Conservation (phyloP, 495 filamentous ascomycete genomes). For the Aspergillus homomorphus region DNA sequence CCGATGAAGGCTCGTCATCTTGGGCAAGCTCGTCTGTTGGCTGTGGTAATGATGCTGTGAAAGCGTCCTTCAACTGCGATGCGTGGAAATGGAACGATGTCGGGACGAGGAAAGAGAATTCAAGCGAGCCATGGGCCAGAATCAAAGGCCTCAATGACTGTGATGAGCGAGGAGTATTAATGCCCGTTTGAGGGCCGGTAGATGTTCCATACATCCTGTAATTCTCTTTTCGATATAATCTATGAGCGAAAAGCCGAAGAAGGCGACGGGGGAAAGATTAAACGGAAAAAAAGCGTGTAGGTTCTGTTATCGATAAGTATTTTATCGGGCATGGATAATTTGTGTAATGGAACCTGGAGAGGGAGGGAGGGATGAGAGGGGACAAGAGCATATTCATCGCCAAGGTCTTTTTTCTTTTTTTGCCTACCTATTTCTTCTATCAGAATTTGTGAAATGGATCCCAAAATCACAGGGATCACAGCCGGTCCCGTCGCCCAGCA, state of each 20-base stretch:
- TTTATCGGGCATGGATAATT: background rate
- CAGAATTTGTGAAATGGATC: background rate
- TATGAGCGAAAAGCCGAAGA: conserved; percentile 14
- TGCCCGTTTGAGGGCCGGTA: conserved; percentile 85
- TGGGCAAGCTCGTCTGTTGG: conserved; percentile 95
- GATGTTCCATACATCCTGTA: conserved; percentile 79
- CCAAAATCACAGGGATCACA: background rate
- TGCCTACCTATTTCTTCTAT: conserved; percentile 1
- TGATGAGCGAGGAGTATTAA: conserved; percentile 90
- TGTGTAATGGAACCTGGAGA: background rate
- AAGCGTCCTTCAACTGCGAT: conserved; percentile 83
- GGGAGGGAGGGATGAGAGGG: background rate
- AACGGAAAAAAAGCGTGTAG: conserved; percentile 7
- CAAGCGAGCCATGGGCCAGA: conserved; percentile 88
- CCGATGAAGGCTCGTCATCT: conserved; percentile 95
- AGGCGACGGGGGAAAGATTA: background rate
- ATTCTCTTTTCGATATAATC: conserved; percentile 20
- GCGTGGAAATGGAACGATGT: conserved; percentile 94
- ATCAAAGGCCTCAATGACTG: conserved; percentile 86
- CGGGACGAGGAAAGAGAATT: conserved; percentile 90
- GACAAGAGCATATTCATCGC: background rate
- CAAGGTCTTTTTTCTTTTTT: background rate
- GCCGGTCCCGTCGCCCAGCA: background rate
- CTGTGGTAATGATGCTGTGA: conserved; percentile 75
- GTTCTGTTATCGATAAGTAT: conserved; percentile 7